Evolutionary conservation across 176 grass and related monocot genomes (phyloP).

Genomic region (Aegilops bicornis): DNA sequence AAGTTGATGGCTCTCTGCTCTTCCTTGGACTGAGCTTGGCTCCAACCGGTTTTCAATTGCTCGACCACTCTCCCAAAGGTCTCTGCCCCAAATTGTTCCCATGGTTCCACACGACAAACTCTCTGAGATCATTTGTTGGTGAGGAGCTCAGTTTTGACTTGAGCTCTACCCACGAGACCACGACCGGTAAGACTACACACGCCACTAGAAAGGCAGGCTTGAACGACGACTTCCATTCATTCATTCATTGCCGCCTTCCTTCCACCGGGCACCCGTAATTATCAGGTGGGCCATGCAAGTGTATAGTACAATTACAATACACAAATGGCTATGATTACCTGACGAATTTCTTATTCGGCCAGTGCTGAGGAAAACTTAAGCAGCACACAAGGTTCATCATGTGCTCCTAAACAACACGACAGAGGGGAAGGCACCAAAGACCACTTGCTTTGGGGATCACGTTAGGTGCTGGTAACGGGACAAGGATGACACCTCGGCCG

Average conservation of each 20-base stretch:
- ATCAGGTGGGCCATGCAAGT: not conserved
- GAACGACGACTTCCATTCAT: not conserved
- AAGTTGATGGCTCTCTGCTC: not conserved
- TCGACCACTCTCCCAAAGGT: not conserved
- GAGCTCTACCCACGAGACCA: not conserved
- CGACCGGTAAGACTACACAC: not conserved
- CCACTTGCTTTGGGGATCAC: constrained; percentile 5
- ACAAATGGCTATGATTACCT: not conserved
- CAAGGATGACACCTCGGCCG: not conserved
- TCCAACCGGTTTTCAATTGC: not conserved
- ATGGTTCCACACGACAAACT: not conserved
- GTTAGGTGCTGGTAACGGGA: constrained; percentile 20
- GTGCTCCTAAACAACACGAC: not conserved
- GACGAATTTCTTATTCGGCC: not conserved
- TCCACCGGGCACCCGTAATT: not conserved
- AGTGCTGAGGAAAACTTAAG: not conserved
- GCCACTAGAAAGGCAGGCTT: not conserved
- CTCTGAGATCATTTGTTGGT: not conserved
- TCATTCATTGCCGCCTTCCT: not conserved
- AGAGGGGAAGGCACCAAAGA: not conserved
- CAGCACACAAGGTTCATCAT: not conserved
- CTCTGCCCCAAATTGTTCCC: not conserved
- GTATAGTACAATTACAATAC: not conserved
- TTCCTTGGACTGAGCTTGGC: not conserved
- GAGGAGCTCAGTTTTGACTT: constrained; percentile 15